A percentile compares a stretch with the other conserved stretches of the same genome.
Conservation (phyloP, 495 filamentous ascomycete genomes). For the Bryoglossum gracile region DNA sequence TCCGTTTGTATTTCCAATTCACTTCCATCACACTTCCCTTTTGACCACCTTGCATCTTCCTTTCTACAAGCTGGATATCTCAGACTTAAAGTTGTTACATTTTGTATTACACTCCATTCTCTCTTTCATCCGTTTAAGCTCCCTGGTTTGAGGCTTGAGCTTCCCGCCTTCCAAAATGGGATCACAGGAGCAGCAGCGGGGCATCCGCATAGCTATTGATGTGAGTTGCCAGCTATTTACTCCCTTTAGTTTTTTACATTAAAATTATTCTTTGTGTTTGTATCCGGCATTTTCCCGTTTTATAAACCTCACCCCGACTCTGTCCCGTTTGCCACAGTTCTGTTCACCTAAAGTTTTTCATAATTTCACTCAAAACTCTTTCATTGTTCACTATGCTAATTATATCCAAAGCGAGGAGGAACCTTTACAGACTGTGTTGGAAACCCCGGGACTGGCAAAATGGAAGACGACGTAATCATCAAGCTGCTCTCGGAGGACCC, state of each 20-base stretch:
- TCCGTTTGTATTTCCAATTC: no score
- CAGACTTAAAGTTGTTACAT: background rate
- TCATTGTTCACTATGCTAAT: background rate
- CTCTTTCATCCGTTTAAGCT: no score
- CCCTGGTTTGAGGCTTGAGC: no score
- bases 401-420: slow-evolving; percentile 46
- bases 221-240: slow-evolving; percentile 19
- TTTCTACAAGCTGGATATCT: no score
- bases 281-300: background rate
- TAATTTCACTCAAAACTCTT: no score
- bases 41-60: no score
- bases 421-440: slow-evolving; percentile 70
- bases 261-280: background rate
- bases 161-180: slow-evolving; percentile 16
- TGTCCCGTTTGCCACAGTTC: background rate
- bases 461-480: slow-evolving; percentile 68
- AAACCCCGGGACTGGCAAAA: slow-evolving; percentile 48
- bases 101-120: background rate
- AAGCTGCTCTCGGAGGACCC: slow-evolving; percentile 91
- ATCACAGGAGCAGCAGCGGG: slow-evolving; percentile 19
- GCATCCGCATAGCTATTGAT: slow-evolving; percentile 54
- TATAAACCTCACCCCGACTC: background rate
- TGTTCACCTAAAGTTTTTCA: no score
- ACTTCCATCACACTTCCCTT: no score
- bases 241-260: background rate